Base-by-base conservation (phyloP, 1,284 basidiomycete species). In the Puccinia coronata region DNA sequence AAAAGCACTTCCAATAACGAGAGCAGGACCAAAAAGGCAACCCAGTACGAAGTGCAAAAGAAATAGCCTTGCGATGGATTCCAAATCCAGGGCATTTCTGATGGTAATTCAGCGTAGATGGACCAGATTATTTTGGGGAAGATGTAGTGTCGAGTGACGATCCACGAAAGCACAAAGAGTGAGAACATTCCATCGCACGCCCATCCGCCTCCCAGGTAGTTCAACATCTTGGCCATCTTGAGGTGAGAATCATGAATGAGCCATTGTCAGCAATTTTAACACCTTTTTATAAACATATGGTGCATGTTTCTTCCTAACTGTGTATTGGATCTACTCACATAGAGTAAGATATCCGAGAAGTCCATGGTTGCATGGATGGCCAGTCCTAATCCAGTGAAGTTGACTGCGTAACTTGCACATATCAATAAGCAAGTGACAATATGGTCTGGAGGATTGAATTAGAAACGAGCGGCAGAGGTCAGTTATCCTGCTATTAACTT, bases 351-450 rank as follows among this genome's bases (percentile, higher is more conserved):
- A 69, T 86, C 86, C 55, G 84, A 83, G 0, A 85, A 84, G 43
- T 86, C 86, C 85, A 86, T 85, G 5, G 86, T 83, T 43, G 84
- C 82, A 43, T 86, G 83, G 72, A 86, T 83, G n/a, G 83, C 85
- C 49, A 84, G 83, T 20, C 86, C 86, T 6, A 86, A 83, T 12
- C 83, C 84, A 61, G 84, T 83, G 73, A 84, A 85, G 82, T 84
- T 83, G 79, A 82, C 82, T 2, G 82, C 81, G 78, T 86, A 86
- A 41, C 84, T 84, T 57, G 83, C 84, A n/a, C 82, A 81, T 72
- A 86, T 83, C 53, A 86, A 82, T 6, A 83, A 72, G 51, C 86
- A 83, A 57, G 86, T 86, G 63, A 86, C 85, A 57, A 86, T 79
- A 81, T 86, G 86, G 80, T 86, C 74, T 75, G 39, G 23, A 65